Evolutionary conservation across 2,329 filamentous ascomycete genomes (phyloP).

Genomic region (Colletotrichum gigasporum): DNA sequence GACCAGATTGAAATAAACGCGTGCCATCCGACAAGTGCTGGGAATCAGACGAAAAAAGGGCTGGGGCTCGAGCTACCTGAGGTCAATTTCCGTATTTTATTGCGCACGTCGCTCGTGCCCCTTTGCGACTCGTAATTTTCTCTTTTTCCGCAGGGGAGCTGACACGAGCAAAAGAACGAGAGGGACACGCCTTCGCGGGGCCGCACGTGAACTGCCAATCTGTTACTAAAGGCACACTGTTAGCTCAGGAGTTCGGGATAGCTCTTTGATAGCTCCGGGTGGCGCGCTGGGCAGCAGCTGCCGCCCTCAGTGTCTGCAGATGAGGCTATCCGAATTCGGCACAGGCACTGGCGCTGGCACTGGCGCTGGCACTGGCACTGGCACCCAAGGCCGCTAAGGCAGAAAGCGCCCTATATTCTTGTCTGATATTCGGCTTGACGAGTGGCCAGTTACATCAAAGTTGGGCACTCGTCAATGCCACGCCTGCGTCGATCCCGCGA

Average conservation of each 20-base stretch:
- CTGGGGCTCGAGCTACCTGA: constrained; percentile 20
- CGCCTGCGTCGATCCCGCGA: constrained; percentile 20
- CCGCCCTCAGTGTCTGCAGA: not conserved
- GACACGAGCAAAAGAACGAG: constrained; percentile 1
- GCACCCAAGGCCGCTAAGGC: not conserved
- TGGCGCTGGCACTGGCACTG: not conserved
- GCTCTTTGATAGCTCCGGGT: not conserved
- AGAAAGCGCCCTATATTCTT: not conserved
- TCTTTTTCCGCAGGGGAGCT: not conserved
- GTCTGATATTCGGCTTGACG: not conserved
- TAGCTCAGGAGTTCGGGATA: constrained; percentile 22
- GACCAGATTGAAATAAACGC: not conserved
- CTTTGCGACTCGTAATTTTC: constrained; percentile 21
- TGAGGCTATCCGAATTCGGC: not conserved
- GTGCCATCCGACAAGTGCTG: not conserved
- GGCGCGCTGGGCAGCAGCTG: not conserved
- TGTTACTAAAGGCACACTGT: no score
- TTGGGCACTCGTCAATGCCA: constrained; percentile 19
- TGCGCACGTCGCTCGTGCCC: constrained; percentile 15
- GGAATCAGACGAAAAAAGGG: not conserved
- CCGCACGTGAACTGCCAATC: constrained; percentile 9
- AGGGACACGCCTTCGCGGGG: not conserved
- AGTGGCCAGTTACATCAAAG: not conserved
- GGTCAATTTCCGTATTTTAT: constrained; percentile 28
- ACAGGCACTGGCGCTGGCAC: not conserved